These are phyloP conservation scores for Coniochaeta sp. DNA, from an alignment of 2,329 filamentous ascomycete species.

Conservation along the genomic window DNA sequence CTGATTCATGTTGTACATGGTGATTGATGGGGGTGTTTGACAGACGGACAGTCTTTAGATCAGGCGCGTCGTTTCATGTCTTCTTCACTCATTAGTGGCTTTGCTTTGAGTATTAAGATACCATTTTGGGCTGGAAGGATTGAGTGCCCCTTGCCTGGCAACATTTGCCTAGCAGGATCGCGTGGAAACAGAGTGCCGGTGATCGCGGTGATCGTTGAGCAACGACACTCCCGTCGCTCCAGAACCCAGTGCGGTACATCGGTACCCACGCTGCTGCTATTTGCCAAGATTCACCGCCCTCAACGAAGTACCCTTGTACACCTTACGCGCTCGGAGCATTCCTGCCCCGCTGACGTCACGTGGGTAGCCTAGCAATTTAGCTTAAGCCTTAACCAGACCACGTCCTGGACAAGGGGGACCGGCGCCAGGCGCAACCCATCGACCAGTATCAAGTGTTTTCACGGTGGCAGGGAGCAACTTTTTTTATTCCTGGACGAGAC, in stretches of 20 bases:
- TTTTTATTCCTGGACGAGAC: no score
- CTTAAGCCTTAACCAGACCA: slow-evolving; percentile 2
- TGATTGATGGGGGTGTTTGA: neutral
- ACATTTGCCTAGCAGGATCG: neutral
- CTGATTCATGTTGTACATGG: slow-evolving; percentile 23
- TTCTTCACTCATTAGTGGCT: neutral
- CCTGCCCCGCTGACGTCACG: slow-evolving; percentile 1
- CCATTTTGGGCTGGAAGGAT: neutral
- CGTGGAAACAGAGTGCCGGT: neutral
- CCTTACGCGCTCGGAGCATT: neutral
- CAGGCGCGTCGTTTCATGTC: neutral
- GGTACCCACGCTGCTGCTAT: no score
- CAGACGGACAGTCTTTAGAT: neutral
- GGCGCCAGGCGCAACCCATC: no score
- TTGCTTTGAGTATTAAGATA: neutral
- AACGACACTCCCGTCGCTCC: no score
- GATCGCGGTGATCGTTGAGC: neutral
- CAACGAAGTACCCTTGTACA: neutral
- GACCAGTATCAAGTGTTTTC: no score
- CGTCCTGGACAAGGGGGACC: neutral
- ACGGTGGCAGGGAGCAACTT: no score
- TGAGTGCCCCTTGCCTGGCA: neutral
- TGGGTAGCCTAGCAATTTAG: neutral
- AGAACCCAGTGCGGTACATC: no score
- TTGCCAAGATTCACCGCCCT: neutral